Percentiles rank a stretch among this genome's conserved stretches.
Evolutionary conservation across 495 filamentous ascomycete genomes (phyloP).

Genomic region (Glutinoglossum americanum): DNA sequence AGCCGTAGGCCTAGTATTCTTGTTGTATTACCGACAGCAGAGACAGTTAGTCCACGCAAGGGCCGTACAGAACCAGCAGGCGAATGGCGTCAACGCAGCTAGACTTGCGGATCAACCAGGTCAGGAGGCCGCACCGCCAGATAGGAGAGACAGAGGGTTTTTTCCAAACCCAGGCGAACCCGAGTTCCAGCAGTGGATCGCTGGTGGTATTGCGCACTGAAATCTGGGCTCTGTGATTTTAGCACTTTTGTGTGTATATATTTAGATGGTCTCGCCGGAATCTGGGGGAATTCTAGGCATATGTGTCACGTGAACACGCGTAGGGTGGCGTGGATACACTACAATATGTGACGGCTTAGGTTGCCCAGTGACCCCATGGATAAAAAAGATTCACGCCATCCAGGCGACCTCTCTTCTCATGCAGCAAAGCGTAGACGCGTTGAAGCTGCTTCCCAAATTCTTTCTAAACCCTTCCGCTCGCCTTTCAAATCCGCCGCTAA

Average conservation of each 20-base stretch:
- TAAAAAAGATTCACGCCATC: background rate
- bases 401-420: background rate
- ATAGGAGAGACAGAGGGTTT: constrained; percentile 34
- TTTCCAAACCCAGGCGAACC: constrained; percentile 56
- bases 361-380: background rate
- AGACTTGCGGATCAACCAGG: constrained; percentile 15
- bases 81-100: constrained; percentile 6
- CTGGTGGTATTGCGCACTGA: constrained; percentile 57
- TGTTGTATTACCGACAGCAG: constrained; percentile 71
- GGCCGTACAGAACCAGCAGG: constrained; percentile 21
- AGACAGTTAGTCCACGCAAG: constrained; percentile 35
- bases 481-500: constrained; percentile 3
- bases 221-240: background rate
- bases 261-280: too few relatives aligned
- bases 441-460: constrained; percentile 4
- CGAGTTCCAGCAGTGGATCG: constrained; percentile 50
- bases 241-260: too few relatives aligned
- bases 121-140: constrained; percentile 12
- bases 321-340: too few relatives aligned
- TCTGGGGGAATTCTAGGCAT: too few relatives aligned
- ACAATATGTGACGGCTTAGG: too few relatives aligned
- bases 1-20: constrained; percentile 46
- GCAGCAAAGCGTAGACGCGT: constrained; percentile 4
- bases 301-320: background rate
- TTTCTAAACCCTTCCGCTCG: constrained; percentile 5